phyloP scores from a whole-genome alignment of 2,329 filamentous ascomycete species.

The Zymoseptoria ardabiliae region DNA sequence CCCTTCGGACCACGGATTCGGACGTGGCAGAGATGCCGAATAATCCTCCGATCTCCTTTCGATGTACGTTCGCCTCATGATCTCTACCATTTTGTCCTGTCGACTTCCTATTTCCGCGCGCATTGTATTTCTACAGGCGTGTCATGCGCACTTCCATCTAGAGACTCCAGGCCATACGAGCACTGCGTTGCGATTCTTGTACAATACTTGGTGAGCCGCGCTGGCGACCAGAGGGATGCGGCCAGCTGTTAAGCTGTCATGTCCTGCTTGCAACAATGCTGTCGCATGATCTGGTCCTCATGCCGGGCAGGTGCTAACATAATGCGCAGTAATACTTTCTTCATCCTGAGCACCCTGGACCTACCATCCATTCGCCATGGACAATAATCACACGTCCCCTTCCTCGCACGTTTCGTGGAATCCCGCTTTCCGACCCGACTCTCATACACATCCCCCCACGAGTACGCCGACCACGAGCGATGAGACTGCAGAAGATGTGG shows the following conservation, averaged over 20 bases:
- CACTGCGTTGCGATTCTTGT: not conserved
- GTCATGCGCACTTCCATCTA: not conserved
- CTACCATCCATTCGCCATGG: not conserved
- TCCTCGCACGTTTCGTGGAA: slow-evolving; percentile 44
- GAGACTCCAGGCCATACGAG: not conserved
- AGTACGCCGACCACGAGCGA: not conserved
- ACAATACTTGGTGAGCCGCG: not conserved
- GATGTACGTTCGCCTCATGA: not conserved
- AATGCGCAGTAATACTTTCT: slow-evolving; percentile 7
- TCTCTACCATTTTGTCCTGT: not conserved
- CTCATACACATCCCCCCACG: slow-evolving; percentile 4
- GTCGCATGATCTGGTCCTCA: not conserved
- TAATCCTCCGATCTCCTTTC: not conserved
- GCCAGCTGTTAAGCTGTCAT: not conserved
- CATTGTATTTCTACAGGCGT: not conserved
- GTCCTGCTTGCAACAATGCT: not conserved
- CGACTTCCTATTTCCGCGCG: not conserved
- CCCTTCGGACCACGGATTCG: not conserved
- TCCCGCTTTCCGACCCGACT: slow-evolving; percentile 42
- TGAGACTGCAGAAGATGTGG: not conserved
- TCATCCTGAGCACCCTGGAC: not conserved
- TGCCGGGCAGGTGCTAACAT: slow-evolving; percentile 3
- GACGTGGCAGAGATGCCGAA: not conserved
- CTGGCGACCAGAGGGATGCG: not conserved
- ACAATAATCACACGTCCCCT: not conserved